Base-by-base conservation (phyloP, 1,139 yeast genomes). In the Blastobotrys proliferans region DNA sequence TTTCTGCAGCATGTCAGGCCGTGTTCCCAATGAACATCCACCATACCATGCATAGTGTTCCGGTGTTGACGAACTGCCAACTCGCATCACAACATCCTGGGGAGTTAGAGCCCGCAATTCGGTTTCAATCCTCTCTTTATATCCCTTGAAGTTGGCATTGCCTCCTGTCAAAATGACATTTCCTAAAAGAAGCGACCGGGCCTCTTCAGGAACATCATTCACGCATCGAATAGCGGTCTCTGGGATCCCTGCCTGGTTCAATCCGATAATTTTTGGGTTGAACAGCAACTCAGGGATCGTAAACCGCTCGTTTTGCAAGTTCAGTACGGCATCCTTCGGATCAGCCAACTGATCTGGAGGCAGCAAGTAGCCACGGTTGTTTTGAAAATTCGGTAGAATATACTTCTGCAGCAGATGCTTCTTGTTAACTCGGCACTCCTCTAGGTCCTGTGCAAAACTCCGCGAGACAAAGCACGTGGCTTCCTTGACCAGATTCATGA, bases 121-220 rank as follows among this genome's bases (percentile, higher is more conserved):
- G 0, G 31, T 17, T 4, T 41, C 39, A 2, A 92, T 60, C 40
- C 98, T 67, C 8, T 73, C 68, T 26, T 72, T 70, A 51, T 85
- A 82, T 41, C 90, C 87, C 0, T 81, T 77, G 10, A 92, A 58
- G 41, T 80, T 76, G 38, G 88, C 70, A 16, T 83, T 80, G 0
- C 98, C 98, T 0, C 99, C 99, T 1, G 80, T 78, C 8, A 88
- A 69, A 22, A 79, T 77, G 13, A 94, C 79, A 61, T 92, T 92
- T 4, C 92, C 81, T 57, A 81, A 79, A 43, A 94, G 67, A 47
- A 94, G 66, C 0, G 96, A 94, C 44, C 87, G 73, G 2, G 84
- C 63, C 2, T 83, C 74, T 50, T 79, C 86, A 0, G 97, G 96
- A 36, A 86, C 74, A 25, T 81, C 68, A 60, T 76, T 72, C 9